Evolutionary conservation across 2,329 filamentous ascomycete genomes (phyloP).

Genomic region (Amauroascus verrucosus): DNA sequence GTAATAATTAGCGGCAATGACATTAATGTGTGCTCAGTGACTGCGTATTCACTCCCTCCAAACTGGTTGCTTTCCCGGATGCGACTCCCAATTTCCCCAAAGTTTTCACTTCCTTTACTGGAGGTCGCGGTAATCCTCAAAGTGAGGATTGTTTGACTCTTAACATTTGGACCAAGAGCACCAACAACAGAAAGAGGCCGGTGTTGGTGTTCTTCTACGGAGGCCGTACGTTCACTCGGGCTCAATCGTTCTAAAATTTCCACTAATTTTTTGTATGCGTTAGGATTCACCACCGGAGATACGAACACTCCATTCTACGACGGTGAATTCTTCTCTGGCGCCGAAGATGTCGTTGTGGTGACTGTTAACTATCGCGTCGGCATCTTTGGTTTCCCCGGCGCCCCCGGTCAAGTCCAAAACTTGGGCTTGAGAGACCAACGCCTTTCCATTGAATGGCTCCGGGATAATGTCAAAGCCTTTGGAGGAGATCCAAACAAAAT

Average conservation of each 20-base stretch:
- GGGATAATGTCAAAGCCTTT: slow-evolving; percentile 33
- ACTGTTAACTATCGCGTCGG: slow-evolving; percentile 28
- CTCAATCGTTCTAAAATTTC: not conserved
- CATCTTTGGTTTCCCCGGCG: slow-evolving; percentile 36
- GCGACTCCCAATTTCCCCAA: slow-evolving; percentile 1
- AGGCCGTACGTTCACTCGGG: not conserved
- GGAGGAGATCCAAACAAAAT: slow-evolving; percentile 35
- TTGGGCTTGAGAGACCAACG: slow-evolving; percentile 42
- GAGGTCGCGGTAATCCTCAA: slow-evolving; percentile 8
- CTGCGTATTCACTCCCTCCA: slow-evolving; percentile 2
- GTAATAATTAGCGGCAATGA: not conserved
- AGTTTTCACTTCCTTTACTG: slow-evolving; percentile 10
- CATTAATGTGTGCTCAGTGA: not conserved
- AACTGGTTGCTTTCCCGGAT: slow-evolving; percentile 9
- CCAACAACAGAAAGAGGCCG: not conserved
- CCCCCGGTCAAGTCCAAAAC: slow-evolving; percentile 36
- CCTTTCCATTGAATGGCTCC: slow-evolving; percentile 33
- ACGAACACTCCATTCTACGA: slow-evolving; percentile 7
- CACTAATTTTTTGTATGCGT: not conserved
- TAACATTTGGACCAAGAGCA: slow-evolving; percentile 10
- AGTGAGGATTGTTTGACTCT: slow-evolving; percentile 12
- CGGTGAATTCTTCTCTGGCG: slow-evolving; percentile 6
- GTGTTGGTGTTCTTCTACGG: slow-evolving; percentile 12
- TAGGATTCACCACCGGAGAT: slow-evolving; percentile 26
- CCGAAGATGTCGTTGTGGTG: slow-evolving; percentile 11